Conservation (phyloP, 2,329 filamentous ascomycete genomes). For the Neofusicoccum laricinum region DNA sequence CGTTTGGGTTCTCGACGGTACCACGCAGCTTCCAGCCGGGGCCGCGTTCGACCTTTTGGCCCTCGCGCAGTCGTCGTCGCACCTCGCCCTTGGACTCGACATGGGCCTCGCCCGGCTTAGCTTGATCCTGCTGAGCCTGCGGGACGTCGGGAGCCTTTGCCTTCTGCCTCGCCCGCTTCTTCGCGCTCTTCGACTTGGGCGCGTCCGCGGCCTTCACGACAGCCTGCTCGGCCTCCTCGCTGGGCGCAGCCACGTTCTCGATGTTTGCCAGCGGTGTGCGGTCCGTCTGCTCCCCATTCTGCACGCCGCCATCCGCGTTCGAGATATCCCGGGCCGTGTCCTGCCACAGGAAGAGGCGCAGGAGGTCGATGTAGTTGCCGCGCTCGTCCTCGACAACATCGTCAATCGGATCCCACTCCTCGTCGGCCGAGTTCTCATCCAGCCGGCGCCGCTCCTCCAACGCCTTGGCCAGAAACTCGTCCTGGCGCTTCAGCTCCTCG, state of each 20-base stretch:
- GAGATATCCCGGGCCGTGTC: constrained; percentile 15
- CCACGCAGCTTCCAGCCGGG: constrained; percentile 34
- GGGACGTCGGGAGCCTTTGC: constrained; percentile 22
- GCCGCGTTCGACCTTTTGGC: constrained; percentile 35
- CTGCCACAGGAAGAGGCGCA: constrained; percentile 47
- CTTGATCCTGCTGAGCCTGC: constrained; percentile 19
- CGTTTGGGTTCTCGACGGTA: constrained; percentile 29
- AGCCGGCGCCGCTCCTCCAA: constrained; percentile 40
- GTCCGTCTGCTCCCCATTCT: constrained; percentile 23
- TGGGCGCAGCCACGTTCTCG: not conserved
- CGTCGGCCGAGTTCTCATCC: constrained; percentile 35
- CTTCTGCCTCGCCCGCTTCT: constrained; percentile 36
- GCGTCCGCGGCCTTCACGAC: not conserved
- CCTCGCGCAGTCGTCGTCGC: constrained; percentile 39
- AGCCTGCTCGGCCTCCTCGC: not conserved
- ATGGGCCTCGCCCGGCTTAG: constrained; percentile 36
- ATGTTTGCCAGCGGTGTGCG: constrained; percentile 19
- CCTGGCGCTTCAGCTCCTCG: constrained; percentile 44
- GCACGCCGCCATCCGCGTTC: not conserved
- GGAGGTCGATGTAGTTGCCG: constrained; percentile 44
- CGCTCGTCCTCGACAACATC: constrained; percentile 47
- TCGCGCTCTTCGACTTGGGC: constrained; percentile 23
- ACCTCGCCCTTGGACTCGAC: constrained; percentile 45
- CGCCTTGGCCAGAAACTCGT: constrained; percentile 43
- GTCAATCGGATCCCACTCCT: constrained; percentile 50